Conservation (phyloP, 2,329 filamentous ascomycete genomes). For the Alternaria ventricosa region DNA sequence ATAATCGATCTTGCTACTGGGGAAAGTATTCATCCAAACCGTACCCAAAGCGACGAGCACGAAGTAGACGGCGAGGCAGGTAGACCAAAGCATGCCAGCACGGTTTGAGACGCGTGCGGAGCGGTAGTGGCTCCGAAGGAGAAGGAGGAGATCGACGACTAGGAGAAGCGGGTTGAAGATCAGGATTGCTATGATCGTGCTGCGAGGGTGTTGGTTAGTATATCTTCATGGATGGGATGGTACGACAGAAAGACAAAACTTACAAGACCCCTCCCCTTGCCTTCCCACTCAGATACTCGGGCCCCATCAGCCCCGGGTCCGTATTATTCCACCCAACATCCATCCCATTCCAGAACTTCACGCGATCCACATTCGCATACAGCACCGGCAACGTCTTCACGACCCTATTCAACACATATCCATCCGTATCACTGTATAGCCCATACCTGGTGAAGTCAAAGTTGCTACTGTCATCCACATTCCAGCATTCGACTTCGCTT, state of each 20-base stretch:
- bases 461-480: neutral
- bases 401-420: neutral
- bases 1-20: neutral
- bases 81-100: neutral
- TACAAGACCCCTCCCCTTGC: neutral
- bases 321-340: neutral
- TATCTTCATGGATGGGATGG: neutral
- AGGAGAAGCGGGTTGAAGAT: neutral
- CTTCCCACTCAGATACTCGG: neutral
- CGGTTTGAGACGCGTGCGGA: constrained; percentile 1
- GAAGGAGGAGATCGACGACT: neutral
- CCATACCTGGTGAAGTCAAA: neutral
- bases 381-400: neutral
- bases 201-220: neutral
- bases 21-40: neutral
- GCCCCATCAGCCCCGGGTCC: neutral
- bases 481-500: neutral
- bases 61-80: neutral
- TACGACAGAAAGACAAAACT: neutral
- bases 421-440: neutral
- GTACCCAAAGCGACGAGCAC: neutral
- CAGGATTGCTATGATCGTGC: neutral
- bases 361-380: neutral
- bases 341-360: neutral
- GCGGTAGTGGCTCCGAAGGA: neutral